Base-by-base conservation (phyloP, 805 yeast species). In the Vanderwaltozyma yarrowii region DNA sequence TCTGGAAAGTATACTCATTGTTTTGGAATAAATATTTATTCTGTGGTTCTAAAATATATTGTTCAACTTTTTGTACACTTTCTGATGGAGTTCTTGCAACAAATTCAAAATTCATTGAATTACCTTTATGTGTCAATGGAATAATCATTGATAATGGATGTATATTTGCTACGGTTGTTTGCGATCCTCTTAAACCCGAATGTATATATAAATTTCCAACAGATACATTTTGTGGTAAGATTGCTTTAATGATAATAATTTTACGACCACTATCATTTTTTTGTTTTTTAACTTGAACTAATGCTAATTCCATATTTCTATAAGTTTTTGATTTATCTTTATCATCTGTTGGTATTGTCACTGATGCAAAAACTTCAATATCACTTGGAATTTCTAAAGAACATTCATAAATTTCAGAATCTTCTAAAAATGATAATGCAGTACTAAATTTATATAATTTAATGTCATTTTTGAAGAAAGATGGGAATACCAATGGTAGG, bases 1-100 rank as follows among this genome's bases (percentile, higher is more conserved):
- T 59, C 40, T 69, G 73, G 54, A 89, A 88, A 35, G 66, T 71
- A 51, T 84, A 84, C 6, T 75, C 69, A 40, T 73, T 75, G 16
- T 74, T 74, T 15, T 61, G 63, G 8, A 70, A 61, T 34, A 92
- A 60, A 41, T 71, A 67, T 47, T 71, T 73, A 44, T 79, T 73
- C 57, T 89, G 97, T 2, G 98, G 98, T 46, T 81, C 85, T 38
- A 75, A 70, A 40, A 92, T 73, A 58, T 89, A 92, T 34, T 86
- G 58, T 56, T 89, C 98, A 43, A 78, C 75, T 32, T 69, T 68
- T 51, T 73, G 76, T 21, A 80, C 71, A 42, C 73, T 77, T 14
- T 81, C 78, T 0, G 89, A 76, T 2, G 92, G 86, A 46, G 73
- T 78, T 37, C 85, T 64, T 15, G 76, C 74, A 14, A 83, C 84